These are phyloP conservation scores for Colletotrichum theobromicola DNA, from an alignment of 2,329 filamentous ascomycete species.

Conservation along the genomic window DNA sequence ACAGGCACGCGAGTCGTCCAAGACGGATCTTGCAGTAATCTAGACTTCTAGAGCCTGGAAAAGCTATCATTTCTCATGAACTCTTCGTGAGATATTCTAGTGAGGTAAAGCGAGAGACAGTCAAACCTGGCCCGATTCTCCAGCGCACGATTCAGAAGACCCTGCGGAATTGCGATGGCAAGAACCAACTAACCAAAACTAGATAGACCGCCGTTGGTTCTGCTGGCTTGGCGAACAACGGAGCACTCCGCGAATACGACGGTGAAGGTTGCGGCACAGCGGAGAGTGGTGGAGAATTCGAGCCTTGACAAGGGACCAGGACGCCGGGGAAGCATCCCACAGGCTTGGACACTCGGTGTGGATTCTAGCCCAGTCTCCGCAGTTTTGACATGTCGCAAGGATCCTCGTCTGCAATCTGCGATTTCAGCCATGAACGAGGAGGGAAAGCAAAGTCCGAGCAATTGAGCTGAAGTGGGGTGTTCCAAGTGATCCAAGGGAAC, in stretches of 20 bases:
- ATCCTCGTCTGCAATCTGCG: background rate
- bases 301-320: background rate
- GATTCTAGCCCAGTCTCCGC: background rate
- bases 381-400: background rate
- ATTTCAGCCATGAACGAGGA: background rate
- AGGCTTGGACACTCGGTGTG: background rate
- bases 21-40: background rate
- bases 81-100: background rate
- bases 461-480: background rate
- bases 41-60: background rate
- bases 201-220: background rate
- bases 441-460: background rate
- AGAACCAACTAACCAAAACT: background rate
- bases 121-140: background rate
- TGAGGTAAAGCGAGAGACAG: background rate
- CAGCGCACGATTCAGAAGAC: background rate
- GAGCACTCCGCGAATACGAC: background rate
- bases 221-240: background rate
- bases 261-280: background rate
- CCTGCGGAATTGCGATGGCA: background rate
- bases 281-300: background rate
- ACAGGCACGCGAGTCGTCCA: background rate
- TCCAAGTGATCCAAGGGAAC: background rate
- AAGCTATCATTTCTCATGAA: background rate
- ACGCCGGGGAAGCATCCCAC: background rate